Evolutionary conservation across 2,329 filamentous ascomycete species (phyloP).

Genomic region (Teratosphaeria epicoccoides): DNA sequence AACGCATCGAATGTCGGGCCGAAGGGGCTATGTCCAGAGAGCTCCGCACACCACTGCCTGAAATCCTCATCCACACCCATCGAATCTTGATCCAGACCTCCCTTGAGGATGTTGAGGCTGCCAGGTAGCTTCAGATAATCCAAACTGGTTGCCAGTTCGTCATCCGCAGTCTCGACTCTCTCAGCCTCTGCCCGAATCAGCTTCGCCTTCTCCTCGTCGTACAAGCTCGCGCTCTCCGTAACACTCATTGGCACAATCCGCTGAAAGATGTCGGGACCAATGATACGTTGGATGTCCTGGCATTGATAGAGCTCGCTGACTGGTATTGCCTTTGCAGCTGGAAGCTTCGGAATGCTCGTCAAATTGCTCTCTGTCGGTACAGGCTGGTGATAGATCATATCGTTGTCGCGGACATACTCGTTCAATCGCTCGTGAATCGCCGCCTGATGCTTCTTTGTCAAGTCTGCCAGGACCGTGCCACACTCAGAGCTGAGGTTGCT

Average conservation of each 20-base stretch:
- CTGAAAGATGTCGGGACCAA: conserved; percentile 90
- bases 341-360: conserved; percentile 73
- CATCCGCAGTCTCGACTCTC: conserved; percentile 80
- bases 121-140: conserved; percentile 81
- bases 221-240: conserved; percentile 90
- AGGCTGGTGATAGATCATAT: conserved; percentile 94
- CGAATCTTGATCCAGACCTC: conserved; percentile 77
- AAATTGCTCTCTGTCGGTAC: conserved; percentile 79
- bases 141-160: conserved; percentile 89
- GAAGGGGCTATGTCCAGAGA: conserved; percentile 76
- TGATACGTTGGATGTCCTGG: conserved; percentile 93
- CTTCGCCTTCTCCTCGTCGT: conserved; percentile 98
- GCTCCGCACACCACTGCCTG: conserved; percentile 83
- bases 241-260: conserved; percentile 94
- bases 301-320: conserved; percentile 94
- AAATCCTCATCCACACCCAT: conserved; percentile 75
- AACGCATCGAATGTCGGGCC: conserved; percentile 67
- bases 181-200: conserved; percentile 87
- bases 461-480: conserved; percentile 60
- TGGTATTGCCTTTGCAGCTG: conserved; percentile 91
- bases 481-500: conserved; percentile 79
- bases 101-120: conserved; percentile 78
- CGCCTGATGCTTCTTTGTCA: conserved; percentile 71
- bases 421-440: conserved; percentile 71
- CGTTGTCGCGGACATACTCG: conserved; percentile 80